phyloP scores from a whole-genome alignment of 2,329 filamentous ascomycete genomes.

The Endocalyx cinctus region DNA sequence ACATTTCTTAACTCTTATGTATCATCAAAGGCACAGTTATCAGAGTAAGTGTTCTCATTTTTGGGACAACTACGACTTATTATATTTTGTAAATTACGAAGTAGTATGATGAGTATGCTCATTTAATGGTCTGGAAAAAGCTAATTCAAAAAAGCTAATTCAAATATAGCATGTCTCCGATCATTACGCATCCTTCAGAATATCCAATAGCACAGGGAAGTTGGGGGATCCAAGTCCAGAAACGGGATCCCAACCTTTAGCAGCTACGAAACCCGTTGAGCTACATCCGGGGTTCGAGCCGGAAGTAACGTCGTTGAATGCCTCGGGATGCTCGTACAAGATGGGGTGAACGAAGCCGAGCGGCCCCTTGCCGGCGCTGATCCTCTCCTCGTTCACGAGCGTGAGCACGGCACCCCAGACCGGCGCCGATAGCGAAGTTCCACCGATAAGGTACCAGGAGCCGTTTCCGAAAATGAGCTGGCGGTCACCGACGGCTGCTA shows the following conservation, averaged over 20 bases:
- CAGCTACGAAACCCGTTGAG: conserved; percentile 5
- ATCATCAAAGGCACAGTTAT: too few species aligned
- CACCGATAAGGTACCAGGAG: conserved; percentile 33
- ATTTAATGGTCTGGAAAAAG: too few species aligned
- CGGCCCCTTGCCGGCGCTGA: conserved; percentile 4
- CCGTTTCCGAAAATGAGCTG: conserved; percentile 21
- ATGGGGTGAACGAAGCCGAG: conserved; percentile 2
- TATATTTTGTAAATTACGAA: too few species aligned
- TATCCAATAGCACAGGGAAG: background rate
- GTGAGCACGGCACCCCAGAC: conserved; percentile 54
- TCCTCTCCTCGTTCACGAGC: conserved; percentile 57
- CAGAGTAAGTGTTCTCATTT: too few species aligned
- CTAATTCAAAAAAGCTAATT: too few species aligned
- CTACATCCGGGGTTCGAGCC: conserved; percentile 8
- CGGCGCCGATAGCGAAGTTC: conserved; percentile 53
- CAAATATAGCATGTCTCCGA: too few species aligned
- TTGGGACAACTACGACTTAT: too few species aligned
- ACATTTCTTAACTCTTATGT: too few species aligned
- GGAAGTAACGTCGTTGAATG: conserved; percentile 6
- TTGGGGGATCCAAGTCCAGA: background rate
- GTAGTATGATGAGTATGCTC: too few species aligned
- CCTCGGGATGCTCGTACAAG: conserved; percentile 5
- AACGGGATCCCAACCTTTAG: conserved; percentile 5
- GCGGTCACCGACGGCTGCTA: conserved; percentile 37
- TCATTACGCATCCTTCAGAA: background rate